Evolutionary conservation across 148 eudicot species (phyloP), one percentile per base, ranked within the genome.

Genomic region (Persicaria maculosa): DNA sequence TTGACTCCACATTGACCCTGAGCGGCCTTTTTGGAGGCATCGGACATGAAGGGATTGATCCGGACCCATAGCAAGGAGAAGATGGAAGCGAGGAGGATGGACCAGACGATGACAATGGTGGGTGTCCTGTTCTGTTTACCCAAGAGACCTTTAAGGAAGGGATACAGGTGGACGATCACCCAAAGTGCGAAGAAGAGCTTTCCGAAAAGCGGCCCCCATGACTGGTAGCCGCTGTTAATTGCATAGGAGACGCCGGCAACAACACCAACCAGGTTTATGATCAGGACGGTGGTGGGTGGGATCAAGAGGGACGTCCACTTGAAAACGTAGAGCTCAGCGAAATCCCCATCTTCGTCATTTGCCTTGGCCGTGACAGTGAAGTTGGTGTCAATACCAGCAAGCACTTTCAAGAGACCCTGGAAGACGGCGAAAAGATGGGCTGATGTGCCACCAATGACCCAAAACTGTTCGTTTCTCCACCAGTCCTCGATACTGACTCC

Each of bases 381-480:
- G 81, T 89, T 87, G 81, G 97, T 91, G 77, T 91, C 97, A 3
- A 91, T 87, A 16, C 97, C 93, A 0, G 93, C 93, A 0, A 89
- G 87, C 19, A 91, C 97, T 81, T 91, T 91, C 53, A 91, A 20
- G 59, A 91, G 82, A 67, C 97, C 97, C 80, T 91, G 97, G 86
- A 91, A 91, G 79, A 91, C 93, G 2, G 97, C 97, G 47, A 91
- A 89, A 16, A 89, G 87, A 80, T 91, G 97, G 43, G 97, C 97
- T 0, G 97, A 91, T 12, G 97, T 91, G 15, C 97, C 97, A 62
- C 93, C 97, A 46, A 89, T 91, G 81, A 91, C 97, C 97, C 97
- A 91, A 61, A 91, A 91, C 84, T 91, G 97, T 46, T 91, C 97
- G 73, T 91, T 91, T 80, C 97, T 89, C 97, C 97, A 91, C 97